A percentile compares a stretch with the other conserved stretches of the same genome.
These are phyloP conservation scores for Saccharomycopsis schoenii DNA, from an alignment of 805 yeast species.

Conservation along the genomic window DNA sequence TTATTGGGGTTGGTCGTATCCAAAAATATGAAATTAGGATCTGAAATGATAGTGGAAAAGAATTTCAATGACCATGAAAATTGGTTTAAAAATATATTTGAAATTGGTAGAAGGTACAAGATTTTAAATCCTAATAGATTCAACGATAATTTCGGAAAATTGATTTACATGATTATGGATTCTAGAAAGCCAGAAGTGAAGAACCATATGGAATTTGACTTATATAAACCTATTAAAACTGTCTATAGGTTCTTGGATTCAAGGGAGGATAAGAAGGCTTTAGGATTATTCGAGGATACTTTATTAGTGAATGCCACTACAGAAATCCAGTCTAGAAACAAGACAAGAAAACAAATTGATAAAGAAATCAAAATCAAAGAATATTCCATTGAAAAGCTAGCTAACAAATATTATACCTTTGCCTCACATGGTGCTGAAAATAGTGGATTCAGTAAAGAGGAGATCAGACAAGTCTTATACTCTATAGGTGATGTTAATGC, in stretches of 20 bases:
- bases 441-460: slow-evolving; percentile 41
- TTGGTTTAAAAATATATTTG: slow-evolving; percentile 65
- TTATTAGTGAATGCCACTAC: slow-evolving; percentile 54
- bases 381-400: slow-evolving; percentile 52
- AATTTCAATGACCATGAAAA: slow-evolving; percentile 60
- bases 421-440: background rate
- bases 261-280: slow-evolving; percentile 27
- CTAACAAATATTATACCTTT: slow-evolving; percentile 34
- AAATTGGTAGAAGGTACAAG: slow-evolving; percentile 71
- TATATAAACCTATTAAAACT: slow-evolving; percentile 63
- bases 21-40: slow-evolving; percentile 62
- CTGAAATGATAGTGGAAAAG: slow-evolving; percentile 50
- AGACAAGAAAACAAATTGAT: slow-evolving; percentile 43
- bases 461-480: slow-evolving; percentile 60
- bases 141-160: slow-evolving; percentile 70
- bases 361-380: slow-evolving; percentile 58
- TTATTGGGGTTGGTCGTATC: slow-evolving; percentile 73
- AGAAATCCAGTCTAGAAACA: slow-evolving; percentile 53
- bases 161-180: slow-evolving; percentile 81
- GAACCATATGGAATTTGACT: slow-evolving; percentile 64
- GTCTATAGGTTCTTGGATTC: slow-evolving; percentile 39
- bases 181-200: slow-evolving; percentile 63
- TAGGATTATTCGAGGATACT: slow-evolving; percentile 45
- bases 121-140: slow-evolving; percentile 78
- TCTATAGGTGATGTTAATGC: slow-evolving; percentile 75